Conservation (phyloP, 345 rosid species). For the Populus nigra region DNA sequence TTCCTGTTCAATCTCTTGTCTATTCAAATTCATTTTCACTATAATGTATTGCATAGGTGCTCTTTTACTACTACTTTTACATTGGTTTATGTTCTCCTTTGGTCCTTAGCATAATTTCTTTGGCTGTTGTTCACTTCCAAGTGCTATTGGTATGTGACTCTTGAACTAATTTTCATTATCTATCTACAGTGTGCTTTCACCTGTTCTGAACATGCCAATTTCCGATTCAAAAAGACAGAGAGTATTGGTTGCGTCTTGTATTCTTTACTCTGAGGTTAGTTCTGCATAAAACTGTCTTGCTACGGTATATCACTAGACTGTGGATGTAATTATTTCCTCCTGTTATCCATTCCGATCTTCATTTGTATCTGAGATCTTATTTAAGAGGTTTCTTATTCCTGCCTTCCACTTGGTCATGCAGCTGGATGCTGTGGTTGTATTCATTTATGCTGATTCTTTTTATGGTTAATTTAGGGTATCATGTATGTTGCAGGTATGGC, state of each 20-base stretch:
- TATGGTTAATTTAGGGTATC: slow-evolving; percentile 8
- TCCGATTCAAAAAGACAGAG: slow-evolving; percentile 97
- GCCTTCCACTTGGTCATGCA: slow-evolving; percentile 11
- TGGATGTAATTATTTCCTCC: slow-evolving; percentile 6
- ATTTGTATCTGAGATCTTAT: slow-evolving; percentile 16
- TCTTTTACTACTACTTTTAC: not conserved
- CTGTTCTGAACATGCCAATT: slow-evolving; percentile 90
- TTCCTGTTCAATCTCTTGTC: not conserved
- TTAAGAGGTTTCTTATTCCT: not conserved
- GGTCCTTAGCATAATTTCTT: not conserved
- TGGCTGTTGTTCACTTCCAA: not conserved
- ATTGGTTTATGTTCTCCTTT: not conserved
- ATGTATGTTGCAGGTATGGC: slow-evolving; percentile 73
- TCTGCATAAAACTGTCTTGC: slow-evolving; percentile 25
- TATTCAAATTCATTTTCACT: not conserved
- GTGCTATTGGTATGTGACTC: slow-evolving; percentile 17
- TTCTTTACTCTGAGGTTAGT: slow-evolving; percentile 98
- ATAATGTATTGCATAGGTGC: slow-evolving; percentile 3
- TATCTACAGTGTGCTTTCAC: slow-evolving; percentile 86
- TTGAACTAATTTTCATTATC: slow-evolving; percentile 26
- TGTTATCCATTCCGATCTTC: slow-evolving; percentile 13
- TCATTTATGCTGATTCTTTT: slow-evolving; percentile 12
- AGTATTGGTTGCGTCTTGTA: slow-evolving; percentile 94
- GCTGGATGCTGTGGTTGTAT: slow-evolving; percentile 13
- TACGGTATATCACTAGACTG: not conserved